A percentile compares a stretch with the other conserved stretches of the same genome.
These are phyloP conservation scores for Sutorius australiensis DNA, from an alignment of 768 basidiomycete species.

Conservation along the genomic window DNA sequence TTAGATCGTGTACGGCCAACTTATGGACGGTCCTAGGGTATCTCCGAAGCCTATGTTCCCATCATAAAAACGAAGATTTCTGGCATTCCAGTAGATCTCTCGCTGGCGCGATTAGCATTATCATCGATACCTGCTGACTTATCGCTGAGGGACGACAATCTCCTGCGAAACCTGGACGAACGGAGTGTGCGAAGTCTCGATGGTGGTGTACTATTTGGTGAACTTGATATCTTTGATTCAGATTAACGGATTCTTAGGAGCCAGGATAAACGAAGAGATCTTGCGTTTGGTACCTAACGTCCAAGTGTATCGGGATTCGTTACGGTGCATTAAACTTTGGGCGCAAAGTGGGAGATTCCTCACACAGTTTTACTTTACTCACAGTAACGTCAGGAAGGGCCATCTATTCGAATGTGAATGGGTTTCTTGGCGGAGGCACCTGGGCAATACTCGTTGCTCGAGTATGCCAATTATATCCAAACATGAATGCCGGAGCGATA, in stretches of 20 bases:
- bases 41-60: slow-evolving; percentile 95
- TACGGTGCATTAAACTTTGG: slow-evolving; percentile 97
- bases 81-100: slow-evolving; percentile 92
- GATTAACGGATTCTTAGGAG: slow-evolving; percentile 50
- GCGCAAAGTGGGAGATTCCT: slow-evolving; percentile 71
- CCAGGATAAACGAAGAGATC: slow-evolving; percentile 94
- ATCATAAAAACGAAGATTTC: slow-evolving; percentile 89
- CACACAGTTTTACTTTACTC: slow-evolving; percentile 1
- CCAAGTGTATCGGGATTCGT: slow-evolving; percentile 89
- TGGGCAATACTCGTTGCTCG: slow-evolving; percentile 99
- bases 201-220: slow-evolving; percentile 41
- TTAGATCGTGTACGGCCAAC: neutral
- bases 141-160: slow-evolving; percentile 84
- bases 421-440: slow-evolving; percentile 95
- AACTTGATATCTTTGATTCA: neutral
- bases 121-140: slow-evolving; percentile 91
- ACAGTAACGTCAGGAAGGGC: slow-evolving; percentile 63
- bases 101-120: slow-evolving; percentile 85
- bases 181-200: slow-evolving; percentile 92
- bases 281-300: slow-evolving; percentile 92
- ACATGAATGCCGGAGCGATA: slow-evolving; percentile 88
- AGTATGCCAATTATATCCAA: slow-evolving; percentile 98
- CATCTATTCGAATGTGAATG: slow-evolving; percentile 97
- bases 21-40: slow-evolving; percentile 54
- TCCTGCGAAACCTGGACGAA: slow-evolving; percentile 91